phyloP scores from a whole-genome alignment of 345 rosid genomes.

The Ceriops decandra region DNA sequence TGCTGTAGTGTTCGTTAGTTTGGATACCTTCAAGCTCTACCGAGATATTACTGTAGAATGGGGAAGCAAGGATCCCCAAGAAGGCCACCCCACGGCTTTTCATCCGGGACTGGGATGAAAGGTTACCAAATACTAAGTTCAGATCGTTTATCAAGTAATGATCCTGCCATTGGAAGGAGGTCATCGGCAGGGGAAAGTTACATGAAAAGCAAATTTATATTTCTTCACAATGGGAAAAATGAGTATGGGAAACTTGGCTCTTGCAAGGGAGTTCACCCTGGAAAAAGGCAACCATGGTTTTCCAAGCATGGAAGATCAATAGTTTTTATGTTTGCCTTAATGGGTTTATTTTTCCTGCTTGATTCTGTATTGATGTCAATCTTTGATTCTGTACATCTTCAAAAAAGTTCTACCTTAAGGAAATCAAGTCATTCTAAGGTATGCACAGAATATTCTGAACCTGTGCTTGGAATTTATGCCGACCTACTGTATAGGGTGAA shows the following conservation, averaged over 20 bases:
- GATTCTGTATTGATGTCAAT: conserved; percentile 66
- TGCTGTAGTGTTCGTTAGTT: neutral
- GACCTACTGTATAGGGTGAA: neutral
- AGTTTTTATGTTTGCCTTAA: conserved; percentile 40
- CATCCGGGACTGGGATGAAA: conserved; percentile 33
- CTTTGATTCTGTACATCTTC: conserved; percentile 43
- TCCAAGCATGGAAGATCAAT: conserved; percentile 43
- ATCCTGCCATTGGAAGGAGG: conserved; percentile 58
- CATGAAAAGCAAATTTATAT: conserved; percentile 36
- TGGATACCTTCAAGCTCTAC: conserved; percentile 5
- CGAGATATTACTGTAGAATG: conserved; percentile 27
- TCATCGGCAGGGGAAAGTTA: conserved; percentile 39
- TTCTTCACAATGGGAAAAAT: conserved; percentile 44
- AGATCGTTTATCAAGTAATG: conserved; percentile 39
- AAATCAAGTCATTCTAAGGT: conserved; percentile 43
- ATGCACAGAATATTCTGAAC: conserved; percentile 16
- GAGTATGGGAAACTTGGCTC: conserved; percentile 44
- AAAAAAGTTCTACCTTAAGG: conserved; percentile 35
- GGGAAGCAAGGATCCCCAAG: conserved; percentile 55
- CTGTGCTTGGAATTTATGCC: neutral
- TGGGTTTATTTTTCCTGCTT: conserved; percentile 50
- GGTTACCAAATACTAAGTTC: conserved; percentile 36
- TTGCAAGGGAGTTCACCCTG: conserved; percentile 43
- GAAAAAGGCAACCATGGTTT: conserved; percentile 57
- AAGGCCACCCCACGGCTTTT: conserved; percentile 36